These are phyloP conservation scores for Zasmidium cellare DNA, from an alignment of 2,329 filamentous ascomycete species.

Conservation along the genomic window DNA sequence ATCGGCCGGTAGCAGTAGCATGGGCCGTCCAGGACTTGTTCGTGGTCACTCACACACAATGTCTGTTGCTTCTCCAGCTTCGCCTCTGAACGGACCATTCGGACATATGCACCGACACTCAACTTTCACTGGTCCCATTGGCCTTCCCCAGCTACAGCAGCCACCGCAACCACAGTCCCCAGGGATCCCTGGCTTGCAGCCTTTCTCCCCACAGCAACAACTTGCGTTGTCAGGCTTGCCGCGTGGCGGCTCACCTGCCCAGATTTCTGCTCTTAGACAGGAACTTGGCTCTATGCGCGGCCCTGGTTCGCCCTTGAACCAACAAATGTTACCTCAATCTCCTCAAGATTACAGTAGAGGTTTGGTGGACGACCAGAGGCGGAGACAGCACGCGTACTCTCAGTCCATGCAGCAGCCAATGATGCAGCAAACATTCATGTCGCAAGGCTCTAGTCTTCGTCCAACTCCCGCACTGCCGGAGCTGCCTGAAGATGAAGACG, in stretches of 20 bases:
- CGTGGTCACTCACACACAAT: conserved; percentile 52
- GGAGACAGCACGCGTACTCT: conserved; percentile 44
- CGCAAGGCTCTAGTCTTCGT: conserved; percentile 41
- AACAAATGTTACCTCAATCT: conserved; percentile 29
- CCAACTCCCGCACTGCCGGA: conserved; percentile 61
- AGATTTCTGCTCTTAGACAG: conserved; percentile 37
- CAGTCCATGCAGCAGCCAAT: conserved; percentile 29
- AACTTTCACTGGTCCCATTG: conserved; percentile 67
- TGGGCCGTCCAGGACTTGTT: conserved; percentile 35
- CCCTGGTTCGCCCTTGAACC: conserved; percentile 63
- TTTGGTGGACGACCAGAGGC: conserved; percentile 52
- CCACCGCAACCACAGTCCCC: conserved; percentile 19
- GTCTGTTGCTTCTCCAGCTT: conserved; percentile 70
- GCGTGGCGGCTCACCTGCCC: conserved; percentile 47
- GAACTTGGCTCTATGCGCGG: conserved; percentile 27
- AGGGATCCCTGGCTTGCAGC: conserved; percentile 50
- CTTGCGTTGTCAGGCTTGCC: conserved; percentile 32
- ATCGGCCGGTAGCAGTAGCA: conserved; percentile 70
- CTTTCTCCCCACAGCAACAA: conserved; percentile 37
- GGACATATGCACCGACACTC: conserved; percentile 70
- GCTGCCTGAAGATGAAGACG: conserved; percentile 72
- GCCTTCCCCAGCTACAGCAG: conserved; percentile 64
- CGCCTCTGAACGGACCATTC: conserved; percentile 59
- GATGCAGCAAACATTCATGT: conserved; percentile 26
- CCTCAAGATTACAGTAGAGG: conserved; percentile 31